These are phyloP conservation scores for Podila minutissima DNA, from an alignment of 192 early-diverging fungal genomes.

Conservation along the genomic window DNA sequence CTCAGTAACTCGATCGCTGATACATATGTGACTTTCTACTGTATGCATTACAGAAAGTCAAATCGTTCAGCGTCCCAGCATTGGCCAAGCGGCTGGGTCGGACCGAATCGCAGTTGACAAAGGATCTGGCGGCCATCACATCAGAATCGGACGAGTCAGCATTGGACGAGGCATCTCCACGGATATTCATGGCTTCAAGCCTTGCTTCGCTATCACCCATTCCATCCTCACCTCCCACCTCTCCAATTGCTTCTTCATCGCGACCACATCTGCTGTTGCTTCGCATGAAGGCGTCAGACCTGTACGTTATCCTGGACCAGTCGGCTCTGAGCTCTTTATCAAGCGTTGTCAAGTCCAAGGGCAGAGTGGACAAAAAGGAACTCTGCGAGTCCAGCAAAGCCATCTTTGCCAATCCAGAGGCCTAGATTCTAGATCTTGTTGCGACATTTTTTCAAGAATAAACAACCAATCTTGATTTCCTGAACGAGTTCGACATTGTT, in stretches of 20 bases:
- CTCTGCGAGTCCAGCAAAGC: slow-evolving; percentile 20
- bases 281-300: slow-evolving; percentile 17
- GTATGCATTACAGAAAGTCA: slow-evolving; percentile 11
- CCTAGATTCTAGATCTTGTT: background rate
- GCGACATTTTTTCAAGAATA: no score
- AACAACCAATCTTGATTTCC: no score
- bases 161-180: background rate
- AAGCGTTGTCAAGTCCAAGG: slow-evolving; percentile 6
- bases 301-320: slow-evolving; percentile 27
- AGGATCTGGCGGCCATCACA: slow-evolving; percentile 25
- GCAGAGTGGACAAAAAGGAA: slow-evolving; percentile 20
- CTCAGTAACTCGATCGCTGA: background rate
- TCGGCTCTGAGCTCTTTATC: slow-evolving; percentile 11
- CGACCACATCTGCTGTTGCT: slow-evolving; percentile 23
- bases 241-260: background rate
- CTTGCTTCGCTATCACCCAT: background rate
- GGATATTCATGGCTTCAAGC: slow-evolving; percentile 22
- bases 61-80: slow-evolving; percentile 18
- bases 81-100: slow-evolving; percentile 22
- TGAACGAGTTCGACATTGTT: no score
- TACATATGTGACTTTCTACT: background rate
- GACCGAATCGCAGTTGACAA: slow-evolving; percentile 34
- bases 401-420: slow-evolving; percentile 1
- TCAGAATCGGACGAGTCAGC: slow-evolving; percentile 7
- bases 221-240: background rate